These are phyloP conservation scores for Extremus antarcticus DNA, from an alignment of 495 filamentous ascomycete species.

Conservation along the genomic window DNA sequence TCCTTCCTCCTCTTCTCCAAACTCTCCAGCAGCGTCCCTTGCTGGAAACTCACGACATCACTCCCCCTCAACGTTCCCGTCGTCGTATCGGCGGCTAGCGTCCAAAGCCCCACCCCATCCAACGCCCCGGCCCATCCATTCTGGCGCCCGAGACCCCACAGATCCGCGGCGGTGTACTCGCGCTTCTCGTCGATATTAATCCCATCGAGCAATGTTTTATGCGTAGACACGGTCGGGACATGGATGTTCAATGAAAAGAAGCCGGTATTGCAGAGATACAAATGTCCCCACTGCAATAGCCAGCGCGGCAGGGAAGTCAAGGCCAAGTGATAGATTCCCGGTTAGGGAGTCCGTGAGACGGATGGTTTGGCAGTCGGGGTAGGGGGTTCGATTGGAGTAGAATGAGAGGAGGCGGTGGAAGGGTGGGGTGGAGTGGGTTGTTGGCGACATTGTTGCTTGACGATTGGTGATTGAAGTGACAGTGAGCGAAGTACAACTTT, in stretches of 20 bases:
- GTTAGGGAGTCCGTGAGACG: slow-evolving; percentile 16
- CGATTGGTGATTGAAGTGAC: too few species aligned
- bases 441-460: background rate
- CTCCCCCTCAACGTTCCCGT: slow-evolving; percentile 10
- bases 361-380: slow-evolving; percentile 13
- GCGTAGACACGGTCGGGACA: slow-evolving; percentile 8
- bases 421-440: slow-evolving; percentile 3
- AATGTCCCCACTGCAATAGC: slow-evolving; percentile 15
- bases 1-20: slow-evolving; percentile 12
- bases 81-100: slow-evolving; percentile 11
- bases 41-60: slow-evolving; percentile 15
- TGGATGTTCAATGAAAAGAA: slow-evolving; percentile 15
- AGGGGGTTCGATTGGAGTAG: slow-evolving; percentile 12
- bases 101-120: slow-evolving; percentile 18
- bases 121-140: slow-evolving; percentile 1
- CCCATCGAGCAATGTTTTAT: slow-evolving; percentile 9
- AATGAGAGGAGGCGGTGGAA: slow-evolving; percentile 20
- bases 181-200: slow-evolving; percentile 12
- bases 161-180: slow-evolving; percentile 8
- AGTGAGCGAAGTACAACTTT: too few species aligned
- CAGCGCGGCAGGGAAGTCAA: slow-evolving; percentile 19
- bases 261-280: slow-evolving; percentile 11
- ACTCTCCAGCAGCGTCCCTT: slow-evolving; percentile 7
- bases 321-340: slow-evolving; percentile 17
- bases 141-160: background rate